phyloP scores from a whole-genome alignment of 1,139 yeast genomes.

The Ogataea hybrid region DNA sequence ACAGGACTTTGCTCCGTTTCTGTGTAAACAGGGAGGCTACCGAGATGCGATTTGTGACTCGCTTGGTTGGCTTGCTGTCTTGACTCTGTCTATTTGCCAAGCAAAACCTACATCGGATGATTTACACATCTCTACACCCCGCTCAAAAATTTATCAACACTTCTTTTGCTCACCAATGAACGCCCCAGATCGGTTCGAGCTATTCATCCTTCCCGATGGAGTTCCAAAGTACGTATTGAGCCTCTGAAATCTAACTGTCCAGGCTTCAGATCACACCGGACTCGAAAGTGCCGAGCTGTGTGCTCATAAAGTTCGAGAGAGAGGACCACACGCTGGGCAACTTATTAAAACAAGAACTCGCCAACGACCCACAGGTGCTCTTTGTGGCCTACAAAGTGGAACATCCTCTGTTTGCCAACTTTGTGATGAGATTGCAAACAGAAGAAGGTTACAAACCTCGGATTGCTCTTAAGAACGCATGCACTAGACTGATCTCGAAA shows the following conservation, averaged over 20 bases:
- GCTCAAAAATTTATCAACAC: conserved; percentile 9
- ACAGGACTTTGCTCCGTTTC: too few relatives aligned
- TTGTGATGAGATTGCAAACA: conserved; percentile 90
- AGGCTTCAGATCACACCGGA: conserved; percentile 88
- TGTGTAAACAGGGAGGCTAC: too few relatives aligned
- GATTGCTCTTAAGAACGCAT: conserved; percentile 87
- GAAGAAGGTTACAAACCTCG: conserved; percentile 92
- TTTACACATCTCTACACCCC: conserved; percentile 8
- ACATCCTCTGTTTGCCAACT: conserved; percentile 95
- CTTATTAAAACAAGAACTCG: conserved; percentile 78
- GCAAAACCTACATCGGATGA: neutral
- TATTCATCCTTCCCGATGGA: conserved; percentile 96
- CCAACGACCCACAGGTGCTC: conserved; percentile 80
- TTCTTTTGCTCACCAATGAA: conserved; percentile 52
- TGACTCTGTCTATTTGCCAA: too few relatives aligned
- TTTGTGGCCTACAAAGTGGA: conserved; percentile 98
- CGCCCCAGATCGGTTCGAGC: conserved; percentile 98
- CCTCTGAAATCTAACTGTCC: conserved; percentile 2
- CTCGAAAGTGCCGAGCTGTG: conserved; percentile 93
- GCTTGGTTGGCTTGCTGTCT: too few relatives aligned
- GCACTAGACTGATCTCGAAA: conserved; percentile 77
- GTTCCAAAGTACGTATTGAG: conserved; percentile 63
- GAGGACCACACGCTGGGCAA: conserved; percentile 98
- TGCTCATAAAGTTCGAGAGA: conserved; percentile 87
- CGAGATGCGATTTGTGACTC: too few relatives aligned